Conservation (phyloP, 1,139 yeast species). For the Blastobotrys arbuscula region DNA sequence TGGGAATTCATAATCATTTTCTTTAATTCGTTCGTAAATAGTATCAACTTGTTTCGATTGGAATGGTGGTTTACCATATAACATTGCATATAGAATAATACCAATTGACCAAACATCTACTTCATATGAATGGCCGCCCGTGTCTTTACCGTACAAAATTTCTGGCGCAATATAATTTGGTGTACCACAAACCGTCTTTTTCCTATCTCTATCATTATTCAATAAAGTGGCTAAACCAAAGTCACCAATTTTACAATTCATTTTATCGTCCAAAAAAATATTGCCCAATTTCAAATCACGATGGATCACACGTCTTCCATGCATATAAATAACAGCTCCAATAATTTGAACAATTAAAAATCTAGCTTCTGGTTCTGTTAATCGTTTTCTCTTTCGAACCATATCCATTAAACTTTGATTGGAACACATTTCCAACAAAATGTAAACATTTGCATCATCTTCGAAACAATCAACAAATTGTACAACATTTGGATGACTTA, state of each 20-base stretch:
- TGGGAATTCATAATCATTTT: conserved; percentile 78
- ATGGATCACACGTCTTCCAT: conserved; percentile 88
- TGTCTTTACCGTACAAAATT: conserved; percentile 78
- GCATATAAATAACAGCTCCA: conserved; percentile 92
- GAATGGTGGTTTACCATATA: conserved; percentile 93
- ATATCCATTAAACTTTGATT: conserved; percentile 82
- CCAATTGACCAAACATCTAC: conserved; percentile 97
- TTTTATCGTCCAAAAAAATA: conserved; percentile 84
- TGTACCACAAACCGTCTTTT: conserved; percentile 94
- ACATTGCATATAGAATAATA: conserved; percentile 85
- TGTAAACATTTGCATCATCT: conserved; percentile 89
- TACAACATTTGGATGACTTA: conserved; percentile 85
- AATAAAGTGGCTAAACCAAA: conserved; percentile 92
- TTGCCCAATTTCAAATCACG: conserved; percentile 93
- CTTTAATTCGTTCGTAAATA: conserved; percentile 85
- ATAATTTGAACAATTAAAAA: conserved; percentile 86
- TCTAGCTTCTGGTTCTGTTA: conserved; percentile 90
- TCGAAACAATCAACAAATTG: conserved; percentile 92
- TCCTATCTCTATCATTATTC: conserved; percentile 63
- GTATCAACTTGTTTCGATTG: conserved; percentile 93
- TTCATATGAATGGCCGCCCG: conserved; percentile 92
- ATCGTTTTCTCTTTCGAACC: conserved; percentile 70
- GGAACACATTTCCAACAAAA: conserved; percentile 83
- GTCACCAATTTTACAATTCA: conserved; percentile 93
- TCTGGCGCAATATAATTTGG: conserved; percentile 98